phyloP scores from a whole-genome alignment of 2,329 filamentous ascomycete species.

The Hypomyces rosellus region DNA sequence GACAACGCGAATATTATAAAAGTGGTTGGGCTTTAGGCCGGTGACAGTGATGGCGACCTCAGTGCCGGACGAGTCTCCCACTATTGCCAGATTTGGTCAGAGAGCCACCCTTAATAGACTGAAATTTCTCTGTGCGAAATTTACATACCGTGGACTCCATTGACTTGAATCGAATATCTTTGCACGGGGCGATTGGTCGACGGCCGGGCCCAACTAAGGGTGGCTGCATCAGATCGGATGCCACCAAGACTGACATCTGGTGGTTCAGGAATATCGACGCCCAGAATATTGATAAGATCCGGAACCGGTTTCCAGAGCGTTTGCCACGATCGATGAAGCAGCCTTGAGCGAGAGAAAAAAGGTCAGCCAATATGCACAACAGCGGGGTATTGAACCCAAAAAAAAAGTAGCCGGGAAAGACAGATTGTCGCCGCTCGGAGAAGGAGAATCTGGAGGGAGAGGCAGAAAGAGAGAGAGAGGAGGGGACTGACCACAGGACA shows the following conservation, averaged over 20 bases:
- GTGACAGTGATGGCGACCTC: constrained; percentile 72
- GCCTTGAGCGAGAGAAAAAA: constrained; percentile 43
- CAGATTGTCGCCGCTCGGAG: neutral
- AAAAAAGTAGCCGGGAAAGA: neutral
- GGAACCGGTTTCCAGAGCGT: constrained; percentile 88
- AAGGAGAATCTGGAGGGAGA: neutral
- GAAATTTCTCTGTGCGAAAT: neutral
- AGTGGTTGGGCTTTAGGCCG: constrained; percentile 76
- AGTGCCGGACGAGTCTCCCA: constrained; percentile 66
- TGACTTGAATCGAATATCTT: constrained; percentile 88
- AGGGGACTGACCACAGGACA: constrained; percentile 39
- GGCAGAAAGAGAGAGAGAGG: constrained; percentile 6
- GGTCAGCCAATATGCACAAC: constrained; percentile 3
- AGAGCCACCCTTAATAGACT: neutral
- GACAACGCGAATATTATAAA: constrained; percentile 90
- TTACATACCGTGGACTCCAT: constrained; percentile 75
- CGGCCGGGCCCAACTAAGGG: constrained; percentile 83
- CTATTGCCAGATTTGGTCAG: constrained; percentile 33
- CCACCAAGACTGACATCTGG: constrained; percentile 87
- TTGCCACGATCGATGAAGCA: constrained; percentile 78
- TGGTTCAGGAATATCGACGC: constrained; percentile 85
- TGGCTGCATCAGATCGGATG: constrained; percentile 79
- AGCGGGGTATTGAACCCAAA: neutral
- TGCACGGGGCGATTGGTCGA: constrained; percentile 60
- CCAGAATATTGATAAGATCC: constrained; percentile 82